Evolutionary conservation across 495 filamentous ascomycete genomes (phyloP).

Genomic region (Ramalina peruviana): DNA sequence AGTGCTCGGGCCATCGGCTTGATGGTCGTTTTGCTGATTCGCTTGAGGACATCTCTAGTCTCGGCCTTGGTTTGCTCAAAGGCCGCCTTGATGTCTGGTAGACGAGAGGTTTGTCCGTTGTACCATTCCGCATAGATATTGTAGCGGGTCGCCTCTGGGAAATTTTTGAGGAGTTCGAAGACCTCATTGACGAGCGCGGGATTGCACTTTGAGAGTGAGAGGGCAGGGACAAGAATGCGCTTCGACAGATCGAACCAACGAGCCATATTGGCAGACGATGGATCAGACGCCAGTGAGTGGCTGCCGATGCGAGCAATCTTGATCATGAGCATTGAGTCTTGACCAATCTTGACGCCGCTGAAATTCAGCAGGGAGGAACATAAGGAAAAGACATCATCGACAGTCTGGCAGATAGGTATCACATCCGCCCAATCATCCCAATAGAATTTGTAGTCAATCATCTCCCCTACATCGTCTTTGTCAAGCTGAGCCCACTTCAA

Average conservation of each 20-base stretch:
- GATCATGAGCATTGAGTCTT: slow-evolving; percentile 60
- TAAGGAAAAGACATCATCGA: slow-evolving; percentile 81
- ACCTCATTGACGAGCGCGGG: slow-evolving; percentile 72
- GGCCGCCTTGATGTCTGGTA: slow-evolving; percentile 64
- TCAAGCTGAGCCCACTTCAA: slow-evolving; percentile 71
- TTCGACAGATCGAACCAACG: slow-evolving; percentile 75
- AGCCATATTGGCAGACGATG: slow-evolving; percentile 47
- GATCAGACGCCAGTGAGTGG: slow-evolving; percentile 54
- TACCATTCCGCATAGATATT: slow-evolving; percentile 90
- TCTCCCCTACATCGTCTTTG: slow-evolving; percentile 55
- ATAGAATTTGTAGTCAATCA: slow-evolving; percentile 74
- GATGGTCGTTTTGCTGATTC: slow-evolving; percentile 74
- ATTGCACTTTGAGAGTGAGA: slow-evolving; percentile 73
- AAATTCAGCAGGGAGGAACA: slow-evolving; percentile 74
- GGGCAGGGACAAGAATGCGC: slow-evolving; percentile 65
- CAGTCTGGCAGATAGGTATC: slow-evolving; percentile 73
- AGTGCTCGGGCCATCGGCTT: slow-evolving; percentile 68
- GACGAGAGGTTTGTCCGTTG: slow-evolving; percentile 55
- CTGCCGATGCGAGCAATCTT: slow-evolving; percentile 73
- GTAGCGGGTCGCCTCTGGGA: slow-evolving; percentile 64
- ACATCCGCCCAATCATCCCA: slow-evolving; percentile 97
- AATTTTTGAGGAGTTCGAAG: slow-evolving; percentile 65
- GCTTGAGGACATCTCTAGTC: slow-evolving; percentile 69
- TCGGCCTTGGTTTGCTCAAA: slow-evolving; percentile 63
- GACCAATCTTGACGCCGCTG: slow-evolving; percentile 75